Evolutionary conservation across 768 basidiomycete species (phyloP), one percentile per base, ranked within the genome.

Genomic region (Amanita fuliginea): DNA sequence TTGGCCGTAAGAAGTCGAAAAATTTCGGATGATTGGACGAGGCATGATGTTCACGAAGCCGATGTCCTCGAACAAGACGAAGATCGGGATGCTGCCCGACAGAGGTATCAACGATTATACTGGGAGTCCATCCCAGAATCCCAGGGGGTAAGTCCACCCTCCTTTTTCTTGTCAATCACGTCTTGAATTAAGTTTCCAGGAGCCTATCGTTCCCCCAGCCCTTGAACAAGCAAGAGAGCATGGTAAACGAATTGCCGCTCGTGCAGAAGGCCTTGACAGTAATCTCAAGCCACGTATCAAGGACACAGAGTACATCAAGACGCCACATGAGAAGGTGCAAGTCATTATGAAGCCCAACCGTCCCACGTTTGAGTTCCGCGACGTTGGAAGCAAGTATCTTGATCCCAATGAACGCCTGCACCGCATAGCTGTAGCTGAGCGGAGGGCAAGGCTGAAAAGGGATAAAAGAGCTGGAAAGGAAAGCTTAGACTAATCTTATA

Each of bases 91-190:
- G 69, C 66, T 47, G 75, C 76, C 39, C 76, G 80, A 19, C 72
- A 78, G 49, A 75, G 80, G 8, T 86, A 86, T 59, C 79, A 82
- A 56, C 74, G 81, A 37, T 65, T 78, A 39, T 90, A 84, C 62
- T 91, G 86, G 85, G 88, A 91, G 61, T 77, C 82, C 26, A 75
- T 84, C 34, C 71, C 73, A 8, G 88, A 91, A 57, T 78, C 70
- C 53, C 72, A 80, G 51, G 64, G 76, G 64, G 88, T 87, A 59
- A 36, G 64, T 59, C 10, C 33, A 18, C 28, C 9, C 33, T 64
- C 34, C 11, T 55, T 41, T 34, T 30, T 39, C 35, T 24, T 3
- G 37, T 47, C 47, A 47, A 26, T 18, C 37, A 16, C 48, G 28
- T 47, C 47, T 53, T 51, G 41, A 5, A 40, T 34, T 46, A 19